These are phyloP conservation scores for Mycena maculata DNA, from an alignment of 768 basidiomycete species.

Conservation along the genomic window DNA sequence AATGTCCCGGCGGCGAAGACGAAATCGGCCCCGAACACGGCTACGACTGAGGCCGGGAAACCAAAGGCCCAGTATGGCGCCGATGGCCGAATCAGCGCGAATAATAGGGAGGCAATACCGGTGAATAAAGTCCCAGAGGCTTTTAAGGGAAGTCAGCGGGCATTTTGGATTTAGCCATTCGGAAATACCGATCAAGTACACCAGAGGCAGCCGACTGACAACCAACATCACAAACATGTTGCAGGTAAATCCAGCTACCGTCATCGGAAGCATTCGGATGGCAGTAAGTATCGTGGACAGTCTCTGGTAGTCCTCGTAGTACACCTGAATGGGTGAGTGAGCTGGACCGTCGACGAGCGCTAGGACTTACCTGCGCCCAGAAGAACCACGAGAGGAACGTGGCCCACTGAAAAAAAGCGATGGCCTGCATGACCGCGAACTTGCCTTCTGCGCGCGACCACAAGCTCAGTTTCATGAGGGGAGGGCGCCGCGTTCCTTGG, in stretches of 20 bases:
- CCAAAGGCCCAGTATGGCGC: conserved; percentile 80
- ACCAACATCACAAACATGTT: conserved; percentile 74
- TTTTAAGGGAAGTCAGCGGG: background rate
- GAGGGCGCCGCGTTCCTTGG: conserved; percentile 56
- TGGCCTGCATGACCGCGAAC: conserved; percentile 68
- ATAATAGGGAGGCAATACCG: conserved; percentile 66
- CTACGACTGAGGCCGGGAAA: conserved; percentile 73
- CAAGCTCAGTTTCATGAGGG: conserved; percentile 71
- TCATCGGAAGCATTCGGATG: conserved; percentile 78
- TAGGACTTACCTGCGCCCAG: conserved; percentile 39
- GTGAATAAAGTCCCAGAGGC: conserved; percentile 68
- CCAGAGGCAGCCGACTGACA: conserved; percentile 64
- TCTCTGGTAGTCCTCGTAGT: conserved; percentile 74
- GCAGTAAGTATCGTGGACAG: conserved; percentile 70
- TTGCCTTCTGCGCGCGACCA: conserved; percentile 74
- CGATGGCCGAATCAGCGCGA: conserved; percentile 71
- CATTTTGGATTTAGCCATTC: background rate
- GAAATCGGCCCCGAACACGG: conserved; percentile 84
- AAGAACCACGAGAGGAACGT: conserved; percentile 66
- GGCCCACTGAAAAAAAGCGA: conserved; percentile 76
- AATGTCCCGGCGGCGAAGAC: conserved; percentile 79
- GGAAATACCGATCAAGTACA: conserved; percentile 64
- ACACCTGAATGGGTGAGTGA: conserved; percentile 55
- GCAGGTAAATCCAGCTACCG: conserved; percentile 71
- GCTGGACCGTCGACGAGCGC: background rate